Evolutionary conservation across 345 rosid genomes (phyloP), one percentile per base, ranked within the genome.

Genomic region (Eucalyptus regnans): DNA sequence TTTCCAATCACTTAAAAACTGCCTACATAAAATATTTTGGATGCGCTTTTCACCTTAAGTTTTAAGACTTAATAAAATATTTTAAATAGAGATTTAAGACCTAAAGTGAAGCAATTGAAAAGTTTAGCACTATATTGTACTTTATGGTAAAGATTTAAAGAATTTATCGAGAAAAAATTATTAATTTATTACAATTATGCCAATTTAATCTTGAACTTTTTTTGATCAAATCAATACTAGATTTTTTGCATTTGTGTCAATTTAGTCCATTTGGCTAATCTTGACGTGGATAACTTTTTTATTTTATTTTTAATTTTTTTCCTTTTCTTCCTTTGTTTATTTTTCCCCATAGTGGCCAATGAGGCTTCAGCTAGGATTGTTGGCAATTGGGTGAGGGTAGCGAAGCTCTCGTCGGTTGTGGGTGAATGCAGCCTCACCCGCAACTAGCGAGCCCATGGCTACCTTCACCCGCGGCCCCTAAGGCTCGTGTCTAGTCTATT

Each of bases 201-300:
- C 4, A 52, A 52, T 52, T 52, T 52, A 52, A 52, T 52, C 5
- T 52, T 52, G 1, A 18, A 7, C 0, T 7, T 52, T 18, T 51
- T 52, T 52, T 52, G 2, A 7, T 52, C 58, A 18, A 17, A 7
- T 52, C 23, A 52, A 52, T 52, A 7, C 4, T 3, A 52, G 0
- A 7, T 1, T 0, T 52, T 52, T 52, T 52, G 2, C 2, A 18
- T 52, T 52, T 52, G 23, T 52, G 2, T 1, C 0, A 1, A 52
- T 52, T 52, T 18, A 7, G 4, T 52, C 0, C 0, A 52, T 52
- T 51, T 1, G 0, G 4, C 4, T 52, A 52, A 52, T 52, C 1
- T 52, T 3, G 2, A 52, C 1, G 0, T 52, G 10, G 4, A 52
- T 52, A 52, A 7, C 4, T 52, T 18, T 51, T 52, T 50, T 5